Base-by-base conservation (phyloP, 306 rosid genomes). In the Ochetophila trinervis region DNA sequence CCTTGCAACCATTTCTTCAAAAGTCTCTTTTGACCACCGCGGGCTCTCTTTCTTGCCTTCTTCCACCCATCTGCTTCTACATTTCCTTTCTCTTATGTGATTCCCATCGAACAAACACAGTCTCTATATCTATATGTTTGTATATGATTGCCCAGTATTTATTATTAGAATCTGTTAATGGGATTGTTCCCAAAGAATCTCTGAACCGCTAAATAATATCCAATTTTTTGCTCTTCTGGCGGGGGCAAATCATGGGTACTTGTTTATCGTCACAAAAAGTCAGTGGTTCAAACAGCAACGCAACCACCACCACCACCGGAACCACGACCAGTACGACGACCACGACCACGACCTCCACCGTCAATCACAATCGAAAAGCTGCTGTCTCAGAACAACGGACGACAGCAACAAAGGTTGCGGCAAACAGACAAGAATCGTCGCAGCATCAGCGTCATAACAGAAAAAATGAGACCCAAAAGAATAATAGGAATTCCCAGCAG, bases 21-120 rank as follows among this genome's bases (percentile, higher is more conserved):
- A 83, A 37, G 80, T 76, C 85, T 70, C 74, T 72, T 84, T 91
- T 91, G 97, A 88, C 97, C 89, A 81, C 60, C 65, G 7, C 23
- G n/a, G 35, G 6, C 52, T 19, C 82, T 83, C 87, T 21, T 82
- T 88, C 95, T 79, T 79, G 87, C 67, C 88, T 80, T 74, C 88
- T 85, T 87, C 97, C 78, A 82, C 80, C 84, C 62, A 69, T 77
- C 78, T 90, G 85, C 96, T 72, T n/a, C 81, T 22, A 68, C 63
- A 69, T 72, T 81, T 85, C 86, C 84, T 75, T 49, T 2, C 22
- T 18, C 58, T 0, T 20, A 32, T 9, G 32, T 34, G 27, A 17
- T 57, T 49, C 47, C 27, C 32, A 30, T 69, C 45, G 9, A 36
- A 6, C 42, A 40, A 9, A 40, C 12, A 40, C 45, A 40, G 22